A percentile compares a stretch with the other conserved stretches of the same genome.
Conservation (phyloP, 2,329 filamentous ascomycete species). For the Penicillium thymicola region DNA sequence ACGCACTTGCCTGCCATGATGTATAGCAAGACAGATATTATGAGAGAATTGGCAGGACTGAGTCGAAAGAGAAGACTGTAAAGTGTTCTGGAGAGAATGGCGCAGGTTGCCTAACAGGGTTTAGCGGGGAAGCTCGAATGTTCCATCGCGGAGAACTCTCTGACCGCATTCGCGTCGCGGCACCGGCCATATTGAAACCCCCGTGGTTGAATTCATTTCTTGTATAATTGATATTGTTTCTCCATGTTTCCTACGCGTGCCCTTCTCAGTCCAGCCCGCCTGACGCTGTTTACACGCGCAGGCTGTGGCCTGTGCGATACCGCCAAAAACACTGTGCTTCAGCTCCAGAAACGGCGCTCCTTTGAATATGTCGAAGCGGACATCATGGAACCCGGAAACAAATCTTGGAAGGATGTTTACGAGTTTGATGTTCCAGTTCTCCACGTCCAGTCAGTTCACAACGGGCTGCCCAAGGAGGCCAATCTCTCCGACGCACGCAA, state of each 20-base stretch:
- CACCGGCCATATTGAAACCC: background rate
- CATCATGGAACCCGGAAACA: constrained; percentile 54
- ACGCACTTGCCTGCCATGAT: constrained; percentile 68
- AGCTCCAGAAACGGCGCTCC: constrained; percentile 51
- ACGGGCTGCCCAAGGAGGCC: constrained; percentile 45
- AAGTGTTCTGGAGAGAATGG: constrained; percentile 6
- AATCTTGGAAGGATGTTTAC: constrained; percentile 59
- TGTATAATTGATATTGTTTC: background rate
- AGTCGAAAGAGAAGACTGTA: constrained; percentile 1
- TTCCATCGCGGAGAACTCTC: constrained; percentile 31
- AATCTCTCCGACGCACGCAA: constrained; percentile 60
- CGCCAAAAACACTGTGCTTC: constrained; percentile 56
- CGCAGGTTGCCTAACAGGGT: constrained; percentile 27
- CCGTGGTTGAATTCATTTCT: background rate
- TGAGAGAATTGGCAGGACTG: background rate
- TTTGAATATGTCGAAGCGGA: constrained; percentile 59
- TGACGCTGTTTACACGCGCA: constrained; percentile 60
- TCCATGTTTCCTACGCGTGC: constrained; percentile 31
- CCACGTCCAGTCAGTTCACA: constrained; percentile 51
- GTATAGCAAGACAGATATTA: constrained; percentile 5
- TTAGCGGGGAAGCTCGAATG: constrained; percentile 41
- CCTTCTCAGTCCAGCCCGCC: constrained; percentile 37
- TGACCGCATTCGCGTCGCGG: constrained; percentile 10
- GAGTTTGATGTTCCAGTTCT: constrained; percentile 65
- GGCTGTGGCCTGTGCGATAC: constrained; percentile 60